These are phyloP conservation scores for Leishmania martiniquensis DNA, from an alignment of 208 protist species.

Conservation along the genomic window DNA sequence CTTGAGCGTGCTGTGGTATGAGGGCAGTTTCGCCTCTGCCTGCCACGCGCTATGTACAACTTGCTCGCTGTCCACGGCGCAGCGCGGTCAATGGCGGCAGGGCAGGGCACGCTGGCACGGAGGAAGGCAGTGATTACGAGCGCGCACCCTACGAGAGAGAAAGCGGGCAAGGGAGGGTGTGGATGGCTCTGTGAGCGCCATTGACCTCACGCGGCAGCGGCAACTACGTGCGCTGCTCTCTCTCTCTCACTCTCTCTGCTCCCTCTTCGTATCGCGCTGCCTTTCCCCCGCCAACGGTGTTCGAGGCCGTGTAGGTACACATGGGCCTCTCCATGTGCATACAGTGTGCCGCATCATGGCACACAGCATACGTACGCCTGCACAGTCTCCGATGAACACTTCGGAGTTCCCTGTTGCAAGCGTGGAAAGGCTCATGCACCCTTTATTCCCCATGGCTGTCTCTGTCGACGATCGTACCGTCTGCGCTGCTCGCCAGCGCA, in stretches of 20 bases:
- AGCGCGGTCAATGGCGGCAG: background rate
- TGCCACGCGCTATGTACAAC: background rate
- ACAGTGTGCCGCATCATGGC: background rate
- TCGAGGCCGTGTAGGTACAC: background rate
- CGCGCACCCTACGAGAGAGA: background rate
- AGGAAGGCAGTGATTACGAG: background rate
- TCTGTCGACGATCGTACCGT: background rate
- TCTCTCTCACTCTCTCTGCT: background rate
- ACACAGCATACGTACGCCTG: background rate
- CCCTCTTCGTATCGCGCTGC: background rate
- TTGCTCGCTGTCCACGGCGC: constrained; percentile 1
- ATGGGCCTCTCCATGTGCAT: no score
- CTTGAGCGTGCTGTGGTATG: background rate
- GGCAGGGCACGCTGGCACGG: background rate
- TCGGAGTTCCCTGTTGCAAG: background rate
- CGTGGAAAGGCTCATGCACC: background rate
- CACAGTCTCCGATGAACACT: background rate
- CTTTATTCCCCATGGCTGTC: background rate
- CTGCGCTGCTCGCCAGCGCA: background rate
- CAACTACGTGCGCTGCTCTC: background rate
- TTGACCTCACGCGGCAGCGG: background rate
- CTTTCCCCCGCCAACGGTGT: background rate
- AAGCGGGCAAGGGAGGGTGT: background rate
- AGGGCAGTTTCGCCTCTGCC: background rate
- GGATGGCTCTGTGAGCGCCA: background rate